Base-by-base conservation (phyloP, 495 filamentous ascomycete species). In the Hypomontagnella submonticulosa region DNA sequence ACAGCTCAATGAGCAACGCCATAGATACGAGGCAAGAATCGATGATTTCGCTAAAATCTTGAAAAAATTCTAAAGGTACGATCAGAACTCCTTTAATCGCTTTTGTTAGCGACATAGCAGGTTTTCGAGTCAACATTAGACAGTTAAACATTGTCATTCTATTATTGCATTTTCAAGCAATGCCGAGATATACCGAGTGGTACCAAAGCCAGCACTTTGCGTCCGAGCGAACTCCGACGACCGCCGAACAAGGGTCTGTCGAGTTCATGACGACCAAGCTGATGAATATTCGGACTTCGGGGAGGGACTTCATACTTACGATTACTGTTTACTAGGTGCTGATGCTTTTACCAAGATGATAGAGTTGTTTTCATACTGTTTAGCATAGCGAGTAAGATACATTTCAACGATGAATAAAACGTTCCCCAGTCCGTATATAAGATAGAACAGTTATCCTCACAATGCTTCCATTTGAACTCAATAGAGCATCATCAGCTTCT, bases 201-300 rank as follows among this genome's bases (percentile, higher is more conserved):
- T 44, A 34, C 15, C n/a, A 10, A 16, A 18, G 2, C 44, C 15
- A 56, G 11, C 19, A 47, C 13, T 5, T 18, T 46, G 13, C 47
- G 19, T 11, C 64, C 64, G 64, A 67, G 32, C 15, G 32, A 61
- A 67, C 2, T 38, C 64, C 64, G 64, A 67, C 6, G 37, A 47
- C 44, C 13, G 48, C 57, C 64, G 57, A 61, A 53, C 18, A 18
- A 18, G 43, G 52, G 9, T 37, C 47, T 51, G 9, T 12, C 27
- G 27, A 9, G 30, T 47, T 48, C 48, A 18, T 43, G 32, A 57
- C n/a, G 7, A 44, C 13, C 4, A 40, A 34, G n/a, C 36, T 6
- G 9, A 61, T 46, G 30, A 34, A 0, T 11, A 56, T 61, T 61
- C 57, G 51, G 63, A 19, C 23, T 66, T 66, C 63, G 56, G 63